Conservation (phyloP, 23 red algal genomes). For the Gracilaria domingensis region DNA sequence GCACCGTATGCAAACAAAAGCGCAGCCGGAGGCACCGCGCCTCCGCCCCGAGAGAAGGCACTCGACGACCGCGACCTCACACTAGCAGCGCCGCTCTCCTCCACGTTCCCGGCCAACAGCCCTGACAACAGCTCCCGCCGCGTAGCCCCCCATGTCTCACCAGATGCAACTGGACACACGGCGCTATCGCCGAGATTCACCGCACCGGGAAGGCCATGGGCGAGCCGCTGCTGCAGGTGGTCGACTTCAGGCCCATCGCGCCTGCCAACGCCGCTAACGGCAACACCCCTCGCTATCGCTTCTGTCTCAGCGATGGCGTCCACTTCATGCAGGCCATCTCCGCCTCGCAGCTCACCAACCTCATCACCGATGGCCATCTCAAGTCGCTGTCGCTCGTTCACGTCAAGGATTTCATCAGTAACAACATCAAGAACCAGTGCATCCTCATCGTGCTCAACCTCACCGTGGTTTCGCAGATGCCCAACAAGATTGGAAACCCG, state of each 20-base stretch:
- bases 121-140: background rate
- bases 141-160: background rate
- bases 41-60: too few relatives aligned
- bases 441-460: slow-evolving; percentile 96
- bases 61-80: too few relatives aligned
- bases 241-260: slow-evolving; percentile 71
- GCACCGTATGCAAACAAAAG: background rate
- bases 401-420: slow-evolving; percentile 85
- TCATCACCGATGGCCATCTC: slow-evolving; percentile 76
- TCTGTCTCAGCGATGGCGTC: slow-evolving; percentile 78
- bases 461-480: slow-evolving; percentile 65
- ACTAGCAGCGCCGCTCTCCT: too few relatives aligned
- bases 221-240: slow-evolving; percentile 69
- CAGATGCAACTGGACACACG: slow-evolving; percentile 25
- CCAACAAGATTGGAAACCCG: slow-evolving; percentile 84
- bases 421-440: slow-evolving; percentile 75
- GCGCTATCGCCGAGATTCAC: slow-evolving; percentile 65
- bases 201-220: slow-evolving; percentile 23
- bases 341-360: slow-evolving; percentile 85
- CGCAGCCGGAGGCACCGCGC: background rate
- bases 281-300: slow-evolving; percentile 76
- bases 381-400: slow-evolving; percentile 77
- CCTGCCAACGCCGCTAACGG: slow-evolving; percentile 35
- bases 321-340: slow-evolving; percentile 90
- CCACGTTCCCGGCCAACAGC: too few relatives aligned